phyloP scores from a whole-genome alignment of 768 basidiomycete species.

The Termitomyces sp. region DNA sequence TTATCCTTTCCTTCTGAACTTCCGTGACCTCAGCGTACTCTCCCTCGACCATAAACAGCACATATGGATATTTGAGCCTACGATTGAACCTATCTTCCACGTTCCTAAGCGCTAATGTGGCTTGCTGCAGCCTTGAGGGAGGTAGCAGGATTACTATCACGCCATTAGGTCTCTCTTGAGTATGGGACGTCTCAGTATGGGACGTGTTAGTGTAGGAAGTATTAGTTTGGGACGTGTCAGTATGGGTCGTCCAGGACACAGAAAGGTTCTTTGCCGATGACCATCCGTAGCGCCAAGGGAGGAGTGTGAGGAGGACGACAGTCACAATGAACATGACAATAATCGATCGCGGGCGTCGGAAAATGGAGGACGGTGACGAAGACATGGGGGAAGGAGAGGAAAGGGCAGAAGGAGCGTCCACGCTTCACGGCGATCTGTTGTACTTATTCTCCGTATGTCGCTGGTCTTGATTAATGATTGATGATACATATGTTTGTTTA shows the following conservation, averaged over 20 bases:
- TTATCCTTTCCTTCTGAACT: constrained; percentile 20
- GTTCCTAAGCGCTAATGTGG: constrained; percentile 23
- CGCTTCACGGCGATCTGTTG: too few relatives aligned
- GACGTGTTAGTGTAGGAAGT: too few relatives aligned
- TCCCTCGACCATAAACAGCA: constrained; percentile 25
- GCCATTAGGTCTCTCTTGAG: constrained; percentile 16
- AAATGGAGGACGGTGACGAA: constrained; percentile 3
- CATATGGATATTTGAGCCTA: constrained; percentile 25
- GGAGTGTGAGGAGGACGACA: not conserved
- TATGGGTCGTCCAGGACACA: not conserved
- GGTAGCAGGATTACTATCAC: constrained; percentile 26
- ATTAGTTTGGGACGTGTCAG: not conserved
- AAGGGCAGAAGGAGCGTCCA: too few relatives aligned
- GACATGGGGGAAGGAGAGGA: too few relatives aligned
- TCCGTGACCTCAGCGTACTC: constrained; percentile 19
- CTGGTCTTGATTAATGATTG: too few relatives aligned
- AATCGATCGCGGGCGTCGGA: constrained; percentile 8
- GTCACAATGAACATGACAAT: not conserved
- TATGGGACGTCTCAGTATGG: not conserved
- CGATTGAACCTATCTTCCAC: constrained; percentile 28
- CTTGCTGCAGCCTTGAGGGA: constrained; percentile 23
- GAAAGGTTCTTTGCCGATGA: not conserved
- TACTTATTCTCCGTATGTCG: too few relatives aligned
- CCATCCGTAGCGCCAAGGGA: constrained; percentile 1
- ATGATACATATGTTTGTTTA: too few relatives aligned